Conservation (phyloP, 345 rosid species). For the Lepidium didymum region DNA sequence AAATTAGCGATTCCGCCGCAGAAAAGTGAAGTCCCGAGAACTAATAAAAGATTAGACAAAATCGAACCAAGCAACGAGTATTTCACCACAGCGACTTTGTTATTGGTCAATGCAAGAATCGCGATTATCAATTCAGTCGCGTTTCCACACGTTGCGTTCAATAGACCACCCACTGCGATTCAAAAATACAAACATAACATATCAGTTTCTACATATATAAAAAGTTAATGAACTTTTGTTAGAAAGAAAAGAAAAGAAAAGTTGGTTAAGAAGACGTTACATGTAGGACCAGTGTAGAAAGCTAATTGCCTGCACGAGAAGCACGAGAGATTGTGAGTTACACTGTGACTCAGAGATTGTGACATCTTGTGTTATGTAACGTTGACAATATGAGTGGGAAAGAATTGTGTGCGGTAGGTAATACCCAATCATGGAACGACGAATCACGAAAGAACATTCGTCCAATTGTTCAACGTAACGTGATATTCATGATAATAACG, state of each 20-base stretch:
- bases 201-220: too few species aligned
- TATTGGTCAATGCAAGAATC: slow-evolving; percentile 56
- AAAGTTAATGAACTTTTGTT: too few species aligned
- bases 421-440: slow-evolving; percentile 9
- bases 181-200: not conserved
- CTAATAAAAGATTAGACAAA: slow-evolving; percentile 80
- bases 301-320: slow-evolving; percentile 72
- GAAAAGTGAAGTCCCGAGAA: slow-evolving; percentile 80
- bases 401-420: not conserved
- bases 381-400: slow-evolving; percentile 2
- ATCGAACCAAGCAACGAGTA: slow-evolving; percentile 81
- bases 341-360: too few species aligned
- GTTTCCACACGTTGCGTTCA: slow-evolving; percentile 97
- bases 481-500: not conserved
- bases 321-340: not conserved
- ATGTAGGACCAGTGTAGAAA: slow-evolving; percentile 84
- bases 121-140: slow-evolving; percentile 95
- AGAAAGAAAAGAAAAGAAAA: not conserved
- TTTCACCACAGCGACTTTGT: slow-evolving; percentile 68
- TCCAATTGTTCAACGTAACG: not conserved
- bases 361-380: not conserved
- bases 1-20: slow-evolving; percentile 83
- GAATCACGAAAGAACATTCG: not conserved
- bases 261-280: slow-evolving; percentile 35
- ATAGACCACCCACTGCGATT: slow-evolving; percentile 74